Conservation (phyloP, 2,329 filamentous ascomycete species). For the Cercospora nicotianae region DNA sequence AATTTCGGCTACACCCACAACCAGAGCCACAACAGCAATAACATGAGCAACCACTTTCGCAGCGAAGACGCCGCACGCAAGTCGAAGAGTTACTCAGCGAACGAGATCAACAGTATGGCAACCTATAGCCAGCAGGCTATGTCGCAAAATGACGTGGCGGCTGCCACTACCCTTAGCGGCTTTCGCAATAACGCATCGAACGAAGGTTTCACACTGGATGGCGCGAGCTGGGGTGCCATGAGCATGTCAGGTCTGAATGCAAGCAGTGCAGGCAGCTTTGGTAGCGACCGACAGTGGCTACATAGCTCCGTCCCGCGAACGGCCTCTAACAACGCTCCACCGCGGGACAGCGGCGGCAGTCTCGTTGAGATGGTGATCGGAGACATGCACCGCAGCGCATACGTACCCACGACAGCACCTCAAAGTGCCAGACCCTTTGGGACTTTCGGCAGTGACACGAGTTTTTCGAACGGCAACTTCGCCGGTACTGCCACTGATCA, state of each 20-base stretch:
- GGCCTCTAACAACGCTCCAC: background rate
- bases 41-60: background rate
- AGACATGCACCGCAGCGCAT: conserved; percentile 7
- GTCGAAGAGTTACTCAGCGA: background rate
- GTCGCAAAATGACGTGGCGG: conserved; percentile 13
- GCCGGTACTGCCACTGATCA: conserved; percentile 12
- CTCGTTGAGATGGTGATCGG: conserved; percentile 1
- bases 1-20: background rate
- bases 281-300: conserved; percentile 11
- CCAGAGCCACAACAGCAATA: background rate
- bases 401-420: background rate
- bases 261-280: background rate
- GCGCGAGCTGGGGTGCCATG: conserved; percentile 10
- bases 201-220: conserved; percentile 12
- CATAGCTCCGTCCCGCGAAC: background rate
- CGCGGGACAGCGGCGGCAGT: background rate
- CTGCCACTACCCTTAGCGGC: conserved; percentile 10
- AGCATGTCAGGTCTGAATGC: conserved; percentile 5
- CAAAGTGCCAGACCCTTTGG: conserved; percentile 9
- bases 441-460: conserved; percentile 16
- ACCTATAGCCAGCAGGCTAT: conserved; percentile 11
- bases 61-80: background rate
- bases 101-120: conserved; percentile 13
- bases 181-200: conserved; percentile 17
- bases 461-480: conserved; percentile 13